A percentile compares a stretch with the other conserved stretches of the same genome.
Conservation (phyloP, 495 filamentous ascomycete species). For the Hyaloscypha bicolor region DNA sequence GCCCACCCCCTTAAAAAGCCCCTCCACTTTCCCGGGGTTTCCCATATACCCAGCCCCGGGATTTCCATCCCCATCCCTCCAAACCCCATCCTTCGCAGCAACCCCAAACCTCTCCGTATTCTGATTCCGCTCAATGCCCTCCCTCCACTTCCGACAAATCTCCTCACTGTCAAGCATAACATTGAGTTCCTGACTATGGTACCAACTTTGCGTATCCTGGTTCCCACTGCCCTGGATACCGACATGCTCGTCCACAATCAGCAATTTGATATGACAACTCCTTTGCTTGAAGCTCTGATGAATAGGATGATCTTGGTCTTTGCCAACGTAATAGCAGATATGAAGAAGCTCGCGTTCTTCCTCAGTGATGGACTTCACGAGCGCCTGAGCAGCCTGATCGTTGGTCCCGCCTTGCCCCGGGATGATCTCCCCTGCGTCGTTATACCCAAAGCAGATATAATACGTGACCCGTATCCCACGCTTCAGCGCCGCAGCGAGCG, state of each 20-base stretch:
- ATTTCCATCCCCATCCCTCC: slow-evolving; percentile 58
- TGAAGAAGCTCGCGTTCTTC: slow-evolving; percentile 50
- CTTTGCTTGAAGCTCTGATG: slow-evolving; percentile 62
- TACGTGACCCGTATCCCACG: slow-evolving; percentile 66
- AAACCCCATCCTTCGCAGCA: slow-evolving; percentile 56
- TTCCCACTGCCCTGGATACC: slow-evolving; percentile 77
- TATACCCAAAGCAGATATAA: slow-evolving; percentile 77
- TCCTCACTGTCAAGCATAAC: slow-evolving; percentile 64
- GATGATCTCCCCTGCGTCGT: slow-evolving; percentile 74
- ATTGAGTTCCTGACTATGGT: slow-evolving; percentile 76
- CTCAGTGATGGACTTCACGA: slow-evolving; percentile 55
- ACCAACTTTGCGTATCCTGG: slow-evolving; percentile 82
- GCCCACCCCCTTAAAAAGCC: background rate
- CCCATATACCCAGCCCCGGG: background rate
- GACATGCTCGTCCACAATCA: slow-evolving; percentile 69
- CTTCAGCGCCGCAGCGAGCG: slow-evolving; percentile 62
- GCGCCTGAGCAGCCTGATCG: slow-evolving; percentile 62
- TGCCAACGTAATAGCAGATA: slow-evolving; percentile 69
- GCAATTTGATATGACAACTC: slow-evolving; percentile 74
- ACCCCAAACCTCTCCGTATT: slow-evolving; percentile 70
- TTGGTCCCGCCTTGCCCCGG: slow-evolving; percentile 78
- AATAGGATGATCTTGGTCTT: slow-evolving; percentile 69
- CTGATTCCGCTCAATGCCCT: slow-evolving; percentile 65
- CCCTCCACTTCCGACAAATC: slow-evolving; percentile 64
- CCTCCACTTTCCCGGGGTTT: background rate